These are phyloP conservation scores for Ceriops zippeliana DNA, from an alignment of 345 rosid species.

Conservation along the genomic window DNA sequence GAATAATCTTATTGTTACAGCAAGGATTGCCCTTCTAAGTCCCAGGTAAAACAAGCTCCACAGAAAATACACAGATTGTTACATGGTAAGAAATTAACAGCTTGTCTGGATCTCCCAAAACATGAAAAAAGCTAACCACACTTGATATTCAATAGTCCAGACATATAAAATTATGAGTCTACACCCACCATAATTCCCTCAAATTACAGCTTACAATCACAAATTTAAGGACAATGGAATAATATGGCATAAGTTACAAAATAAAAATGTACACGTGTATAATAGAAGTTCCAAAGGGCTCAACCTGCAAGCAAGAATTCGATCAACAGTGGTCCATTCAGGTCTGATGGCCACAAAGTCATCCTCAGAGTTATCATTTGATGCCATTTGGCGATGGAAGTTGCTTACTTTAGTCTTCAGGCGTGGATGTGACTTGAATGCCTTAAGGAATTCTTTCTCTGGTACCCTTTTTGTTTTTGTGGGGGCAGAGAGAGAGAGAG, in stretches of 20 bases:
- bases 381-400: conserved; percentile 73
- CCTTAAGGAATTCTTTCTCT: conserved; percentile 86
- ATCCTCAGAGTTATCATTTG: conserved; percentile 66
- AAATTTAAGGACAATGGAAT: neutral
- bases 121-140: neutral
- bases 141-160: no score
- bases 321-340: conserved; percentile 99
- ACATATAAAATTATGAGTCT: neutral
- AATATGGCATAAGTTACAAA: neutral
- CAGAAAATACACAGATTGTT: neutral
- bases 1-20: no score
- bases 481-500: neutral
- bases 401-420: conserved; percentile 84
- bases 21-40: no score
- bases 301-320: conserved; percentile 91
- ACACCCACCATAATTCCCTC: no score
- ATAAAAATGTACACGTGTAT: neutral
- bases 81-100: neutral
- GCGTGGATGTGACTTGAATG: conserved; percentile 90
- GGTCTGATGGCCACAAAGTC: conserved; percentile 88
- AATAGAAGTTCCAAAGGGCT: conserved; percentile 6
- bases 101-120: neutral
- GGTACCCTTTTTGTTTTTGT: conserved; percentile 56
- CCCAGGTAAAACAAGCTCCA: neutral
- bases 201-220: neutral